Evolutionary conservation across 768 basidiomycete species (phyloP).

Genomic region (Boletellus emodensis): DNA sequence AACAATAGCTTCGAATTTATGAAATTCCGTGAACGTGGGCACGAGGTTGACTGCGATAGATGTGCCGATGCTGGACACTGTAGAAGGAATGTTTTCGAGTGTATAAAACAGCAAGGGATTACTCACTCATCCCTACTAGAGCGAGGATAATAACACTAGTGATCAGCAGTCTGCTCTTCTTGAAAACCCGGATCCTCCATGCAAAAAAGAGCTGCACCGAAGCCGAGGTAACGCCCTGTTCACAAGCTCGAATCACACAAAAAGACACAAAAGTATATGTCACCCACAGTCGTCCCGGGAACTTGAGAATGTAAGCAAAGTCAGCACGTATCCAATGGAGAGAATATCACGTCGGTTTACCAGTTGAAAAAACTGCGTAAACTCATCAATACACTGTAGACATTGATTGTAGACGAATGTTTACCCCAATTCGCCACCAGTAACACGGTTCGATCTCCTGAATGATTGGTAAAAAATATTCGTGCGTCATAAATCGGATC

Average conservation of each 20-base stretch:
- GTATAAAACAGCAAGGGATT: not conserved
- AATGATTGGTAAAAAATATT: not conserved
- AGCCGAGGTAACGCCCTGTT: slow-evolving; percentile 25
- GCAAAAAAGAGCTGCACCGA: slow-evolving; percentile 29
- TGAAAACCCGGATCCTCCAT: slow-evolving; percentile 24
- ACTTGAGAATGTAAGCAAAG: slow-evolving; percentile 4
- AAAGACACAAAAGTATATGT: not conserved
- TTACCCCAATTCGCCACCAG: slow-evolving; percentile 22
- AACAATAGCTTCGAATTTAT: slow-evolving; percentile 29
- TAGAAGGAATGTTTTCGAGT: slow-evolving; percentile 3
- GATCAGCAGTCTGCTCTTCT: slow-evolving; percentile 9
- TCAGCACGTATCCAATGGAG: not conserved
- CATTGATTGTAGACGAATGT: not conserved
- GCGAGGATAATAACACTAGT: slow-evolving; percentile 11
- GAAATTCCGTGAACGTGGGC: slow-evolving; percentile 26
- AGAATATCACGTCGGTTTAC: slow-evolving; percentile 8
- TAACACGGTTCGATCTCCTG: slow-evolving; percentile 16
- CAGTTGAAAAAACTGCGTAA: slow-evolving; percentile 27
- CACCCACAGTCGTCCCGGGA: slow-evolving; percentile 23
- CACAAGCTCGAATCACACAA: not conserved
- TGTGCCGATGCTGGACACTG: slow-evolving; percentile 31
- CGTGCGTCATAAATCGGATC: not conserved
- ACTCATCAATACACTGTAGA: not conserved
- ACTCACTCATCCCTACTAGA: slow-evolving; percentile 19
- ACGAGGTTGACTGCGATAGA: slow-evolving; percentile 28